Conservation (phyloP, 2,329 filamentous ascomycete species). For the Paraphoma sp. region DNA sequence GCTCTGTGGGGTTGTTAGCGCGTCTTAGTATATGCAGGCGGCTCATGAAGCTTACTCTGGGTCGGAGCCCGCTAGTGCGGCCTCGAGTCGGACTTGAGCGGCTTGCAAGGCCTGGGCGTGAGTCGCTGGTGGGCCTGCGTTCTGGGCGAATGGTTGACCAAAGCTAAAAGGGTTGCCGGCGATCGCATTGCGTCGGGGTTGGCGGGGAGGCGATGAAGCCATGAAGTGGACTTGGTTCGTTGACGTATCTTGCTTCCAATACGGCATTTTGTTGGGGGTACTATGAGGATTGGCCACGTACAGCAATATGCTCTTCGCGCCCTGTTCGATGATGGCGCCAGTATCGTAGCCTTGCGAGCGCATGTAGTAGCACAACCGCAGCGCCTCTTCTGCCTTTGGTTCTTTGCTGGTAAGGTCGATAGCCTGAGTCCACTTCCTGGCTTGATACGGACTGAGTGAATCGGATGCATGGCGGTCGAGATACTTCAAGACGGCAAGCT, state of each 20-base stretch:
- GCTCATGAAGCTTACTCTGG: too few species aligned
- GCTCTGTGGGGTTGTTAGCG: too few species aligned
- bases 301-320: conserved; percentile 8
- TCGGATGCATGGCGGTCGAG: conserved; percentile 17
- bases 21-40: too few species aligned
- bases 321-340: conserved; percentile 18
- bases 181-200: not conserved
- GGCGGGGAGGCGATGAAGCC: not conserved
- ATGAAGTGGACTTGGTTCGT: conserved; percentile 5
- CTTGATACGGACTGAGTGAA: conserved; percentile 13
- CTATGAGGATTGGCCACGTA: conserved; percentile 18
- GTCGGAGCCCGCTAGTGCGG: too few species aligned
- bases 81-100: too few species aligned
- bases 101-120: too few species aligned
- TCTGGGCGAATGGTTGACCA: too few species aligned
- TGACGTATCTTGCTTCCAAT: conserved; percentile 26
- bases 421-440: conserved; percentile 17
- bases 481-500: conserved; percentile 20
- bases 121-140: too few species aligned
- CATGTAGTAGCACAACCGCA: conserved; percentile 42
- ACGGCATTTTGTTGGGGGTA: conserved; percentile 9
- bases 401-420: conserved; percentile 9
- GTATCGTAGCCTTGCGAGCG: conserved; percentile 31
- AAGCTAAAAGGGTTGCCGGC: not conserved
- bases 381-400: conserved; percentile 22